These are phyloP conservation scores for Triticum monococcum DNA, from an alignment of 176 grass and related monocot species.

Conservation along the genomic window DNA sequence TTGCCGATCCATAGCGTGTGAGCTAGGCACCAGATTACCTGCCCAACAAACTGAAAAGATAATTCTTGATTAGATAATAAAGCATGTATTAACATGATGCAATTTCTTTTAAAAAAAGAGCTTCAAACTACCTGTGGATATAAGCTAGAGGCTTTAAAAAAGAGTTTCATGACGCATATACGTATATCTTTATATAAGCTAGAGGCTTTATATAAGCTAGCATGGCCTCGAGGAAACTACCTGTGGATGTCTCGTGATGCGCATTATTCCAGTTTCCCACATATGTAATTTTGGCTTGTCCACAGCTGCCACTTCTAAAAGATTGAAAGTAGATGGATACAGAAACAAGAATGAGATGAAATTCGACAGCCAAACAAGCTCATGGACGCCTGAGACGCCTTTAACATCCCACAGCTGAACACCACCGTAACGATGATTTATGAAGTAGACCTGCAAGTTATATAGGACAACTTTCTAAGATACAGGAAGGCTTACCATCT, in stretches of 20 bases:
- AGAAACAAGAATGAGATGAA: slow-evolving; percentile 87
- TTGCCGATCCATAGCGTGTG: slow-evolving; percentile 97
- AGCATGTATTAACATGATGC: neutral
- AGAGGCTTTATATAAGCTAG: too few relatives aligned
- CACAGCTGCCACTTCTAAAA: slow-evolving; percentile 91
- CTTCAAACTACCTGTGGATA: too few relatives aligned
- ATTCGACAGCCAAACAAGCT: slow-evolving; percentile 77
- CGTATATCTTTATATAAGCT: neutral
- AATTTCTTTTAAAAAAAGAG: too few relatives aligned
- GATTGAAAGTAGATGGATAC: slow-evolving; percentile 98
- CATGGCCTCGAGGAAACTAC: slow-evolving; percentile 25
- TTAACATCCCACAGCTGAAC: slow-evolving; percentile 87
- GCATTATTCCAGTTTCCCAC: slow-evolving; percentile 99
- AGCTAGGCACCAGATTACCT: slow-evolving; percentile 95
- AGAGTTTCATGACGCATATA: neutral
- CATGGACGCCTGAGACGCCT: slow-evolving; percentile 62
- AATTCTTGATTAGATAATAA: neutral
- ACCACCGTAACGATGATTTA: slow-evolving; percentile 92
- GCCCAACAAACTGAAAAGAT: slow-evolving; percentile 69
- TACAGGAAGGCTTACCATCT: neutral
- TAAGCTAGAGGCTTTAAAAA: too few relatives aligned
- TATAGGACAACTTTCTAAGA: neutral
- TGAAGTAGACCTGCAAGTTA: slow-evolving; percentile 79
- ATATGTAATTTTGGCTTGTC: slow-evolving; percentile 95
- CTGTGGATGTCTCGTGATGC: slow-evolving; percentile 95